Percentiles rank a stretch among this genome's conserved stretches.
Conservation (phyloP, 208 protist genomes). For the Acanthamoeba castellanii region DNA sequence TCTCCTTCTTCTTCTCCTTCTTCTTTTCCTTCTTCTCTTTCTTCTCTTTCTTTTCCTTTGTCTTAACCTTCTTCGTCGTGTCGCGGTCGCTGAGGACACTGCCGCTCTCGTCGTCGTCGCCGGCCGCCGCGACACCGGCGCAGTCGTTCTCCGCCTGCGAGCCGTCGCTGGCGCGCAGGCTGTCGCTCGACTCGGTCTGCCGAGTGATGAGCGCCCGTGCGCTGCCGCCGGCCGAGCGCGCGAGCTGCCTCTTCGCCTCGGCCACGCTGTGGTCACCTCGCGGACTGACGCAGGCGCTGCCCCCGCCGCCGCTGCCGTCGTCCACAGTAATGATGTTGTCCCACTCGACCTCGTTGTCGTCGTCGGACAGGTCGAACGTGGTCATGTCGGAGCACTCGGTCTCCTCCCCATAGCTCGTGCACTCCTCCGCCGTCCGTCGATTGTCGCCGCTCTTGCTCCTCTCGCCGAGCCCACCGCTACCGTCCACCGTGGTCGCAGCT, state of each 20-base stretch:
- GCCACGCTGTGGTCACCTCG: neutral
- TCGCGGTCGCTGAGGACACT: neutral
- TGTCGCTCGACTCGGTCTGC: neutral
- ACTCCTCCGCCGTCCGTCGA: neutral
- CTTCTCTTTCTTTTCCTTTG: neutral
- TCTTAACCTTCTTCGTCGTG: neutral
- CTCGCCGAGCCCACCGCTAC: neutral
- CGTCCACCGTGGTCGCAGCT: neutral
- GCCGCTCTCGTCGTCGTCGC: neutral
- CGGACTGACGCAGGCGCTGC: neutral
- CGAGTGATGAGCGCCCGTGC: neutral
- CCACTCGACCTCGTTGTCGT: slow-evolving; percentile 28
- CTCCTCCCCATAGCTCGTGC: neutral
- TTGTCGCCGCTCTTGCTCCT: neutral
- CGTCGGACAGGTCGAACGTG: slow-evolving; percentile 8
- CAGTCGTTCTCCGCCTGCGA: neutral
- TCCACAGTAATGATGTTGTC: neutral
- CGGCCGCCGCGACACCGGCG: neutral
- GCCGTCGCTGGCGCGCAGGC: neutral
- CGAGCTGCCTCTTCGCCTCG: neutral
- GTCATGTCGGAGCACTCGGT: slow-evolving; percentile 28
- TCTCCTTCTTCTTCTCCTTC: neutral
- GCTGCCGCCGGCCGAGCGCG: neutral
- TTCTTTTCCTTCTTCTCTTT: neutral
- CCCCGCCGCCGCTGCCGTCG: neutral